These are phyloP conservation scores for Astragalus glycyphyllos DNA, from an alignment of 306 rosid species.

Conservation along the genomic window DNA sequence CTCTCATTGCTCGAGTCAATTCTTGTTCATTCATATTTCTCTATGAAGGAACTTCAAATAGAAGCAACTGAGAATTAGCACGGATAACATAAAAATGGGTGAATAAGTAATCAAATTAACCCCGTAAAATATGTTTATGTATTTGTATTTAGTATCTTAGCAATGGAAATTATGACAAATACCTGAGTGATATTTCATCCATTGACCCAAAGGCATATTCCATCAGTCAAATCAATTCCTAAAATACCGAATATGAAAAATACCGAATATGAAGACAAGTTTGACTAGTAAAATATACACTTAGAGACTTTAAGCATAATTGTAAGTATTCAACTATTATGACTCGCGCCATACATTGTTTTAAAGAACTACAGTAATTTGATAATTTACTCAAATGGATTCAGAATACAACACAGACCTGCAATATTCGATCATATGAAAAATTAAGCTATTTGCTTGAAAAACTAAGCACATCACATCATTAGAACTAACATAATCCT, in stretches of 20 bases:
- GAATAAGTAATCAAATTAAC: background rate
- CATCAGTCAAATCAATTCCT: background rate
- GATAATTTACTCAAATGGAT: background rate
- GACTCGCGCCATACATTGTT: no score
- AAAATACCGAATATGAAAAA: background rate
- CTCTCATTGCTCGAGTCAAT: background rate
- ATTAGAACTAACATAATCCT: background rate
- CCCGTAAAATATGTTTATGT: background rate
- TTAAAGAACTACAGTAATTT: background rate
- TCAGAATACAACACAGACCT: background rate
- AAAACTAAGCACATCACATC: slow-evolving; percentile 6
- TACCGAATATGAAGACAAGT: background rate
- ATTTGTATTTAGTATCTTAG: background rate
- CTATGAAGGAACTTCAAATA: background rate
- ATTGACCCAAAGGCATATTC: background rate
- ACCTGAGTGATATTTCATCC: no score
- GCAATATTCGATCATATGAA: background rate
- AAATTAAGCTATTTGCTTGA: background rate
- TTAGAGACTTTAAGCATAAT: background rate
- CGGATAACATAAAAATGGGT: no score
- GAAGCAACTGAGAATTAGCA: no score
- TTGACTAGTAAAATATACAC: no score
- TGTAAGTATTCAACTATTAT: no score
- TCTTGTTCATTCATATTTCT: background rate
- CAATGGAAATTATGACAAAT: background rate